A percentile compares a stretch with the other conserved stretches of the same genome.
Conservation (phyloP, 148 eudicot species). For the Chenopodium formosanum region DNA sequence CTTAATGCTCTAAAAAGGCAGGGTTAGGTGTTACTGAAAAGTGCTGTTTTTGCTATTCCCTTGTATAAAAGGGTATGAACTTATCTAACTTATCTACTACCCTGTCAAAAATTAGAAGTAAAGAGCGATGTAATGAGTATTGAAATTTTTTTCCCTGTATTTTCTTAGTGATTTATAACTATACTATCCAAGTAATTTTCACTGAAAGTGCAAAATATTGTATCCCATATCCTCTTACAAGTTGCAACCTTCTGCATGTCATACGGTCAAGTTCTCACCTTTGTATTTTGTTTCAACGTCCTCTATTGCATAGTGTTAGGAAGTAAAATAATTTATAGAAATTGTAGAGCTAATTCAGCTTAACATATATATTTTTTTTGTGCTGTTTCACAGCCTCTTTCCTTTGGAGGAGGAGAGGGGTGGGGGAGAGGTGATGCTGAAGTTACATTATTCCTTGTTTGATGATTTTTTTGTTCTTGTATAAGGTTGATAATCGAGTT, state of each 20-base stretch:
- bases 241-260: neutral
- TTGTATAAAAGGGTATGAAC: too few relatives aligned
- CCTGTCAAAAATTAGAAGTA: too few relatives aligned
- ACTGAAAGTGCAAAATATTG: neutral
- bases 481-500: slow-evolving; percentile 77
- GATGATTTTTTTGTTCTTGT: slow-evolving; percentile 27
- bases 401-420: neutral
- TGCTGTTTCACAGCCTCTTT: neutral
- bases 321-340: neutral
- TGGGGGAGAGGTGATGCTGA: neutral
- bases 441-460: neutral
- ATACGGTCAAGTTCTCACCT: neutral
- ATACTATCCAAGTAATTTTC: neutral
- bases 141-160: neutral
- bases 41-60: too few relatives aligned
- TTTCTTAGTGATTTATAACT: neutral
- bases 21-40: too few relatives aligned
- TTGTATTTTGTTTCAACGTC: neutral
- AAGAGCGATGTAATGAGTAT: neutral
- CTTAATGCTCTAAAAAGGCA: too few relatives aligned
- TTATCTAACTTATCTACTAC: too few relatives aligned
- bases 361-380: neutral
- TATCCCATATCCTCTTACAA: neutral
- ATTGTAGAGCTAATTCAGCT: neutral
- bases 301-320: neutral